phyloP scores from a whole-genome alignment of 345 rosid species.

The Cochlearia excelsa region DNA sequence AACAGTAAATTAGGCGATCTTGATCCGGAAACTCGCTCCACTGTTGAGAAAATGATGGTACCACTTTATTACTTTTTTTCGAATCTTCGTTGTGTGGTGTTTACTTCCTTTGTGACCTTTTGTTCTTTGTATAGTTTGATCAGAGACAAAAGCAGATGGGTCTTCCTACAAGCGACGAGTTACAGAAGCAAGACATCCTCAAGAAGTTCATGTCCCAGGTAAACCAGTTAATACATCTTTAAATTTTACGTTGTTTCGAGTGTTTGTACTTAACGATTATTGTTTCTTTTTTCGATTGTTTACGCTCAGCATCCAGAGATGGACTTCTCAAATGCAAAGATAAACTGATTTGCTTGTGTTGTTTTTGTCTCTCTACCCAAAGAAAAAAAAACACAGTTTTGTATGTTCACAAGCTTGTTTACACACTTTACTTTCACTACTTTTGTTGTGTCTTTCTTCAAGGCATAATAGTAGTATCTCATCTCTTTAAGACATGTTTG shows the following conservation, averaged over 20 bases:
- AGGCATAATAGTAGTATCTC: too few species aligned
- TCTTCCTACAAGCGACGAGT: slow-evolving; percentile 89
- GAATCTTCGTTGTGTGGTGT: too few species aligned
- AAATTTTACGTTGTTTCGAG: not conserved
- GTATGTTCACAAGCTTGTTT: slow-evolving; percentile 19
- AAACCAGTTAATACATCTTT: not conserved
- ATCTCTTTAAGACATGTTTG: too few species aligned
- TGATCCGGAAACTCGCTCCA: slow-evolving; percentile 80
- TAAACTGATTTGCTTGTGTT: slow-evolving; percentile 36
- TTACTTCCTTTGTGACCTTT: too few species aligned
- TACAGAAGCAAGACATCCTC: slow-evolving; percentile 86
- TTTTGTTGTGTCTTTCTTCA: slow-evolving; percentile 13
- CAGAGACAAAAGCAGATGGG: slow-evolving; percentile 97
- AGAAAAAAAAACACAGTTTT: slow-evolving; percentile 12
- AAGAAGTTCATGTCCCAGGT: slow-evolving; percentile 80
- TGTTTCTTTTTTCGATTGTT: slow-evolving; percentile 10
- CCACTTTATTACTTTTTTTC: too few species aligned
- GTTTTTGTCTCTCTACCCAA: slow-evolving; percentile 5
- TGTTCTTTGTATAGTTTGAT: slow-evolving; percentile 55
- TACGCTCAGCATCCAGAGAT: slow-evolving; percentile 92
- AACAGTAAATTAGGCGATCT: slow-evolving; percentile 83
- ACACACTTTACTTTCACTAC: not conserved
- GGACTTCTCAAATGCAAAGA: slow-evolving; percentile 91
- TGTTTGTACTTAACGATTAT: not conserved
- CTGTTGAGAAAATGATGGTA: slow-evolving; percentile 99